Evolutionary conservation across 139 green algal genomes (phyloP).

Genomic region (Eudorina sp.): DNA sequence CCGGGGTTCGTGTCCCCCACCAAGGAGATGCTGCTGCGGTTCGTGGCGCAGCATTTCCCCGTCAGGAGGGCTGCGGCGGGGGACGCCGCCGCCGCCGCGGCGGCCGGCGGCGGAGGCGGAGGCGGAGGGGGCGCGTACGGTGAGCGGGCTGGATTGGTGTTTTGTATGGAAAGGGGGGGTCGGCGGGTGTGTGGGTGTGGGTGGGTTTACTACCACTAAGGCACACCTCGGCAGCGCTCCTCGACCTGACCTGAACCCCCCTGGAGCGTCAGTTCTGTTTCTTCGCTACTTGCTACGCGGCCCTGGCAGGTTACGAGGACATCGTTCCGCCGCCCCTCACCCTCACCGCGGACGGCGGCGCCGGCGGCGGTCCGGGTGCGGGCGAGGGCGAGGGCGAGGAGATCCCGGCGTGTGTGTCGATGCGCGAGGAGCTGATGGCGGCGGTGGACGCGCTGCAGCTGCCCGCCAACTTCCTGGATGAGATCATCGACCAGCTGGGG

Average conservation of each 20-base stretch:
- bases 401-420: slow-evolving; percentile 49
- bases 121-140: slow-evolving; percentile 21
- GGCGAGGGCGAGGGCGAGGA: slow-evolving; percentile 4
- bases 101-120: neutral
- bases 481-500: slow-evolving; percentile 86
- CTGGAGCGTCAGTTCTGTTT: too few species aligned
- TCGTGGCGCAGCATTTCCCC: slow-evolving; percentile 49
- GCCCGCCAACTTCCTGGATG: slow-evolving; percentile 92
- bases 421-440: slow-evolving; percentile 65
- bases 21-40: slow-evolving; percentile 80
- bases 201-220: too few species aligned
- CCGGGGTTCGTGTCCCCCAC: slow-evolving; percentile 82
- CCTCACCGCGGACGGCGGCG: neutral
- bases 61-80: neutral
- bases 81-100: neutral
- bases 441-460: slow-evolving; percentile 67
- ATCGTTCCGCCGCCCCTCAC: neutral
- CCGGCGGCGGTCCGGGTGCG: neutral
- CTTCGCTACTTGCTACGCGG: too few species aligned
- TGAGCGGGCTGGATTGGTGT: neutral
- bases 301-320: neutral
- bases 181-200: neutral
- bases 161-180: neutral
- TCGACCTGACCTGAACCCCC: too few species aligned
- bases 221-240: too few species aligned